Base-by-base conservation (phyloP, 2,329 filamentous ascomycete genomes). In the Pseudogymnoascus sp. region DNA sequence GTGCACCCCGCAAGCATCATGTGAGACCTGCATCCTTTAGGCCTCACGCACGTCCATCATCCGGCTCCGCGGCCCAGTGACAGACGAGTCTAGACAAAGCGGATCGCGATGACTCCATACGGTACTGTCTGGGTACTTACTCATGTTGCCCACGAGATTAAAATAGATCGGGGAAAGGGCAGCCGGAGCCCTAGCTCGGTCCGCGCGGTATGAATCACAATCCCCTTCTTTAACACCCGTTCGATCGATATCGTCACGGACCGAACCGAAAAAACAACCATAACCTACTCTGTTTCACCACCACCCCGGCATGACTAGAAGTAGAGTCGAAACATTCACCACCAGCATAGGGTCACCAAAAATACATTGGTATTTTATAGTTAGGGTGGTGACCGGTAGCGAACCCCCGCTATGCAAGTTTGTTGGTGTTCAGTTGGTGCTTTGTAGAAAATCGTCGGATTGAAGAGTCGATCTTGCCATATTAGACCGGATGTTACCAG, bases 181-280 rank as follows among this genome's bases (percentile, higher is more conserved):
- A 55, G 10, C 29, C 29, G 29, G 49, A 55, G 29, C 49, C 49
- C 49, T 35, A 21, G 14, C 10, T 10, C 49, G 49, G 49, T 55
- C 49, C 29, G 49, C 49, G 49, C 49, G 49, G 45, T 33, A 55
- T 55, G 49, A 55, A 55, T 55, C 49, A 55, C 49, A 55, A 55
- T 33, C 49, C 49, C 49, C 26, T 55, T 55, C 14, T 19, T 21
- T 33, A 6, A 33, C 10, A 35, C 33, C 49, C 10, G 29, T n/a
- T 35, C 29, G 49, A 55, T 55, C 6, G 29, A 21, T 55, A 29
- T 55, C 16, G 49, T 55, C 49, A 55, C 49, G 49, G 49, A 55
- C 49, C 49, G 49, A 55, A 55, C 49, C 49, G 49, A 55, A 11
- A 2, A n/a, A 55, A 35, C 49, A 10, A n/a, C 49, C 49, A 6